Evolutionary conservation across 2,329 filamentous ascomycete genomes (phyloP).

Genomic region (Trichophyton simii): DNA sequence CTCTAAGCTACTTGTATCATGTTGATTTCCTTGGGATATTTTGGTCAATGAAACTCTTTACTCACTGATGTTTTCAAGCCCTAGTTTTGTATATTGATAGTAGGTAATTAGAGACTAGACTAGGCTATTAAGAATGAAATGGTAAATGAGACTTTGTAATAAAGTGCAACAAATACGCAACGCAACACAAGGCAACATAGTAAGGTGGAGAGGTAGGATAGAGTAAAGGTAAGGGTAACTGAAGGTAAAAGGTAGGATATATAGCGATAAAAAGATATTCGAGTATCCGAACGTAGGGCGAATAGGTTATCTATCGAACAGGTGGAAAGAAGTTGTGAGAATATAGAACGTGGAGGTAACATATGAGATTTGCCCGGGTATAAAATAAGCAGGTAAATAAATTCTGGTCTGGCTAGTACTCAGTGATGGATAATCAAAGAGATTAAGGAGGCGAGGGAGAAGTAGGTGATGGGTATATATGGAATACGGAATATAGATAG

Average conservation of each 20-base stretch:
- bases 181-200: neutral
- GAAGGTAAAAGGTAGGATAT: neutral
- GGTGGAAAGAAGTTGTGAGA: too few relatives aligned
- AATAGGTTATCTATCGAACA: too few relatives aligned
- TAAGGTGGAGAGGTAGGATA: neutral
- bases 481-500: too few relatives aligned
- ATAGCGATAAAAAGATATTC: too few relatives aligned
- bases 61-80: neutral
- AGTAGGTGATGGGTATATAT: too few relatives aligned
- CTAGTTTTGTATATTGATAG: neutral
- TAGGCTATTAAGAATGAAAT: neutral
- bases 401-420: neutral
- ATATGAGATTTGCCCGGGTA: too few relatives aligned
- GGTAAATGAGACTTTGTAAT: neutral
- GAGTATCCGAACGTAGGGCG: too few relatives aligned
- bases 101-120: neutral
- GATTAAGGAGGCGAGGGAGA: too few relatives aligned
- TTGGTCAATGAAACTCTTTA: neutral
- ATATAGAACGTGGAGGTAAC: too few relatives aligned
- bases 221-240: too few relatives aligned
- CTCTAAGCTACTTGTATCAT: neutral
- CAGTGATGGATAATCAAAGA: neutral
- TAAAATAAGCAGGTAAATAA: neutral
- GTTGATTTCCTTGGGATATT: neutral
- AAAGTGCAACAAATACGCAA: neutral